Evolutionary conservation across 805 yeast species (phyloP).

Genomic region (Priceomyces melissophilus): DNA sequence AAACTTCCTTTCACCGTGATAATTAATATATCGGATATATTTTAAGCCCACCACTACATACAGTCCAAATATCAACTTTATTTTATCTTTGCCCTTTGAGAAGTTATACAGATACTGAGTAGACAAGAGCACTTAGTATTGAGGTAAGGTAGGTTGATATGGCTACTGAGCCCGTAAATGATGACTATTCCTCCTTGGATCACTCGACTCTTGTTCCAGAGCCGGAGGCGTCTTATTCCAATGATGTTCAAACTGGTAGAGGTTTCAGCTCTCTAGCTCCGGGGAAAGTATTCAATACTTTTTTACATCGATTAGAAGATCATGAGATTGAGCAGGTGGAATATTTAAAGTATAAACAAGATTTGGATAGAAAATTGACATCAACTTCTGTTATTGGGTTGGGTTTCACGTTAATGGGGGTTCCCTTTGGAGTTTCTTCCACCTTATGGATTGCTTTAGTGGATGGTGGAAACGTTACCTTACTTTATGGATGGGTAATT

Average conservation of each 20-base stretch:
- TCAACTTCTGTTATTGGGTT: slow-evolving; percentile 70
- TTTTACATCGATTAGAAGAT: slow-evolving; percentile 23
- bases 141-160: not conserved
- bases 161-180: slow-evolving; percentile 1
- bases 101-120: too few relatives aligned
- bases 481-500: slow-evolving; percentile 69
- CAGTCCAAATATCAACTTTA: too few relatives aligned
- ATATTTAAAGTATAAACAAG: slow-evolving; percentile 72
- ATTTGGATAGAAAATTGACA: slow-evolving; percentile 62
- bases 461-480: slow-evolving; percentile 76
- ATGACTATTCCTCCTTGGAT: not conserved
- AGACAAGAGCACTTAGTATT: too few relatives aligned
- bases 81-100: too few relatives aligned
- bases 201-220: slow-evolving; percentile 3
- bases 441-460: slow-evolving; percentile 67
- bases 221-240: slow-evolving; percentile 4
- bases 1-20: too few relatives aligned
- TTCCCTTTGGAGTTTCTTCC: slow-evolving; percentile 73
- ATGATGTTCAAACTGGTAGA: slow-evolving; percentile 1
- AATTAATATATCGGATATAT: too few relatives aligned
- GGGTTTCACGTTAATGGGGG: slow-evolving; percentile 80
- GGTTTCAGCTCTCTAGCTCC: slow-evolving; percentile 10
- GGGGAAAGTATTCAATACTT: slow-evolving; percentile 10
- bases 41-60: too few relatives aligned
- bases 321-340: slow-evolving; percentile 58